phyloP scores from a whole-genome alignment of 106 monocot species.

The Chionographis japonica region DNA sequence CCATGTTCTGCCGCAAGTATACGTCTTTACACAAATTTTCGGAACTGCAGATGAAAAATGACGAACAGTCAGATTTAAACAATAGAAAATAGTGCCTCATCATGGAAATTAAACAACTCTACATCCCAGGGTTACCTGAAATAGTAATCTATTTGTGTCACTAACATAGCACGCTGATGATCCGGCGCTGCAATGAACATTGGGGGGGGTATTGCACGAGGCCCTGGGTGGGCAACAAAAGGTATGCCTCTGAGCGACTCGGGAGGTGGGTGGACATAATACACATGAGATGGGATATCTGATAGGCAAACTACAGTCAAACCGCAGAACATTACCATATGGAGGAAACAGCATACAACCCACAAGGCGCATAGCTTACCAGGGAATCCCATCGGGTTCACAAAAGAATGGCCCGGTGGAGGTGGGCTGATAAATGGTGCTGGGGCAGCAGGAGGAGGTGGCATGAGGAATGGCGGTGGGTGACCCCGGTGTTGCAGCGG shows the following conservation, averaged over 20 bases:
- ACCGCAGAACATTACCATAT: background rate
- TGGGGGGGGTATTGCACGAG: constrained; percentile 31
- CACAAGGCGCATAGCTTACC: constrained; percentile 26
- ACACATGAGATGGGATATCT: constrained; percentile 52
- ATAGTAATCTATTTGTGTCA: constrained; percentile 90
- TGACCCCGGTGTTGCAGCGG: constrained; percentile 20
- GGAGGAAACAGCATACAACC: background rate
- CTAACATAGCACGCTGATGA: constrained; percentile 27
- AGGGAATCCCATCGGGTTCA: constrained; percentile 40
- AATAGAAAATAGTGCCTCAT: background rate
- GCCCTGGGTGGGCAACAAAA: constrained; percentile 38
- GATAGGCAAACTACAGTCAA: constrained; percentile 2
- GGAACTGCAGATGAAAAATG: constrained; percentile 36
- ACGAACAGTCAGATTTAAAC: background rate
- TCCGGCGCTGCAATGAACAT: constrained; percentile 34
- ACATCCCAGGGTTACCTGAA: constrained; percentile 82
- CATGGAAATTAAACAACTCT: background rate
- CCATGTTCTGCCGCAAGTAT: constrained; percentile 78
- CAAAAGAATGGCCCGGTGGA: constrained; percentile 26
- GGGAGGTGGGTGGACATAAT: constrained; percentile 43
- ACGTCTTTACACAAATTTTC: constrained; percentile 82
- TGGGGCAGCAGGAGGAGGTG: constrained; percentile 25
- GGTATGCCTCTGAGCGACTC: constrained; percentile 38
- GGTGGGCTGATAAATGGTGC: constrained; percentile 44
- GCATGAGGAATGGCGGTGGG: constrained; percentile 14